These are phyloP conservation scores for Penicillium roqueforti DNA, from an alignment of 495 filamentous ascomycete genomes.

Conservation along the genomic window DNA sequence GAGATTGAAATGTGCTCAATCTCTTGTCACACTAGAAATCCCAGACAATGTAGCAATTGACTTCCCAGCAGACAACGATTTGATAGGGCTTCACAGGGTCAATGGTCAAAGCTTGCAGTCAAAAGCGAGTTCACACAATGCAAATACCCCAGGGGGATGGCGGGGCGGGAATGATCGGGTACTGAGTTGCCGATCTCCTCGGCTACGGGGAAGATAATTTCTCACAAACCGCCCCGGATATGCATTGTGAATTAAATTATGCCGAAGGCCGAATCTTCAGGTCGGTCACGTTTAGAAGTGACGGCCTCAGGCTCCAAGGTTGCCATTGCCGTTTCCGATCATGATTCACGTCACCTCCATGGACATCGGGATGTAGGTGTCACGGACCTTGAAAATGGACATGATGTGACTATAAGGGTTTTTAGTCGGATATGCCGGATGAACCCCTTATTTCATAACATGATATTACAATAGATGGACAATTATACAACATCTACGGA, in stretches of 20 bases:
- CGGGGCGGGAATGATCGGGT: slow-evolving; percentile 21
- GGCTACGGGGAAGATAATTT: slow-evolving; percentile 17
- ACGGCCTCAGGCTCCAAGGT: slow-evolving; percentile 21
- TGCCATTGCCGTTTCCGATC: slow-evolving; percentile 23
- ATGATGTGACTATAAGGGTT: background rate
- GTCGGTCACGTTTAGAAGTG: no score
- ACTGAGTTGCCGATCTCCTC: slow-evolving; percentile 19
- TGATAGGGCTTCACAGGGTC: slow-evolving; percentile 9
- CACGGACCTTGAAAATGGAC: background rate
- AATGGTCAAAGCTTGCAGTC: slow-evolving; percentile 3
- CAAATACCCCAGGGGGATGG: slow-evolving; percentile 13
- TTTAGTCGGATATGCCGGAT: background rate
- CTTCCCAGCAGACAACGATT: background rate
- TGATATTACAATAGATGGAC: no score
- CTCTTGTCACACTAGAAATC: background rate
- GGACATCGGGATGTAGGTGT: background rate
- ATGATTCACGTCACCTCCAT: no score
- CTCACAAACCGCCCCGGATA: background rate
- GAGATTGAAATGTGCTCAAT: background rate
- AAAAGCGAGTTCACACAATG: slow-evolving; percentile 8
- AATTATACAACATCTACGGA: no score
- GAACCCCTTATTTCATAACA: no score
- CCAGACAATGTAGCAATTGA: background rate
- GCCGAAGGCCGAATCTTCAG: no score
- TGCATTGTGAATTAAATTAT: background rate